phyloP scores from a whole-genome alignment of 2,329 filamentous ascomycete genomes.

The Pseudogymnoascus sp. region DNA sequence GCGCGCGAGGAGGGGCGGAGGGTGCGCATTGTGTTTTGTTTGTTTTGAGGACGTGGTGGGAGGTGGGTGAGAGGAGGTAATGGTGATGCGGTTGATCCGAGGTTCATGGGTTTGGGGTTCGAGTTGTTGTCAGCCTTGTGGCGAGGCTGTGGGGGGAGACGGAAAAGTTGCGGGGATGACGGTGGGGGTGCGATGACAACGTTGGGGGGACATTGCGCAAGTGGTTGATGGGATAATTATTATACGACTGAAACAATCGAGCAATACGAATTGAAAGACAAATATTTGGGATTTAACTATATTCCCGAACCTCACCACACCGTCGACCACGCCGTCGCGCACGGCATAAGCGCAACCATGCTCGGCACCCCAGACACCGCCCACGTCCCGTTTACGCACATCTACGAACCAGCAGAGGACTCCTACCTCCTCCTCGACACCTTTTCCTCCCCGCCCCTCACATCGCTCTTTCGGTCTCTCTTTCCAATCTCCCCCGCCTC shows the following conservation, averaged over 20 bases:
- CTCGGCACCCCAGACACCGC: constrained; percentile 89
- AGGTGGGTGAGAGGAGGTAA: not conserved
- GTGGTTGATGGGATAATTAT: not conserved
- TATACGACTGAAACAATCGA: not conserved
- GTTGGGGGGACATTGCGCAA: not conserved
- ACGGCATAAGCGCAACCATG: constrained; percentile 46
- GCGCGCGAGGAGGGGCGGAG: not conserved
- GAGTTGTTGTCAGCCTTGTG: not conserved
- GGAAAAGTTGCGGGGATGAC: not conserved
- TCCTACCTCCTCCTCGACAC: constrained; percentile 92
- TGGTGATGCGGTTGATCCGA: not conserved
- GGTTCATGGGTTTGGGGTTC: not conserved
- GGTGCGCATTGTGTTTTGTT: not conserved
- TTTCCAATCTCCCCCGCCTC: constrained; percentile 41
- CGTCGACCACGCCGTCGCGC: not conserved
- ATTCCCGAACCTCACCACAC: not conserved
- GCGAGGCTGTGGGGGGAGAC: not conserved
- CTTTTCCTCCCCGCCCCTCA: constrained; percentile 65
- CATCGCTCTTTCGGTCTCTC: constrained; percentile 56
- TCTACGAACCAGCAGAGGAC: constrained; percentile 95
- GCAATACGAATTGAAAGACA: not conserved
- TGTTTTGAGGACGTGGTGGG: not conserved
- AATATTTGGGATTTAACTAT: not conserved
- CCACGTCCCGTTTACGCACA: constrained; percentile 78
- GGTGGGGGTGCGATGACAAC: not conserved